These are phyloP conservation scores for Lachancea waltii DNA, from an alignment of 805 yeast genomes.

Conservation along the genomic window DNA sequence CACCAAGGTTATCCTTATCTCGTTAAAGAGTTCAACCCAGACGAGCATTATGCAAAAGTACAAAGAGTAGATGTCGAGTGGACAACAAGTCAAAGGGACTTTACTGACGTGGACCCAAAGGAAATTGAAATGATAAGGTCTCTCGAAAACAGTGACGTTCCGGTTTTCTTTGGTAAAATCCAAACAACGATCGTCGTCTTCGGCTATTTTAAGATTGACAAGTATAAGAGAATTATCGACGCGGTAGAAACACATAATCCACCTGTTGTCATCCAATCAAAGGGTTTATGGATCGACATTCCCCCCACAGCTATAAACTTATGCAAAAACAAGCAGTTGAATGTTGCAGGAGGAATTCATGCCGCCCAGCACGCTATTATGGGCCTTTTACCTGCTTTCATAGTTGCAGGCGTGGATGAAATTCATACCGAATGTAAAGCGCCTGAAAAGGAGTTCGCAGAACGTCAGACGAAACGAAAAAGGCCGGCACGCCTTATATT, in stretches of 20 bases:
- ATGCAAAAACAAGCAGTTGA: constrained; percentile 51
- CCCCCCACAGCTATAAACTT: constrained; percentile 58
- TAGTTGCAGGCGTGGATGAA: constrained; percentile 70
- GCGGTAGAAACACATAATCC: constrained; percentile 90
- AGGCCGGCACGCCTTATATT: constrained; percentile 86
- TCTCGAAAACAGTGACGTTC: constrained; percentile 43
- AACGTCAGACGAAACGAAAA: constrained; percentile 58
- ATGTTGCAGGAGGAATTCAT: constrained; percentile 88
- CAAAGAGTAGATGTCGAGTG: constrained; percentile 88
- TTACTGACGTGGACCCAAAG: constrained; percentile 84
- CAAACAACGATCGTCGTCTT: constrained; percentile 71
- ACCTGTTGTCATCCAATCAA: constrained; percentile 59
- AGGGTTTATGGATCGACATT: constrained; percentile 90
- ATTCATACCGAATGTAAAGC: constrained; percentile 93
- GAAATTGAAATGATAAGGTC: constrained; percentile 61
- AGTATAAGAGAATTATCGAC: constrained; percentile 73
- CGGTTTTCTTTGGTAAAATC: constrained; percentile 71
- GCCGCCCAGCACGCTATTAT: constrained; percentile 91
- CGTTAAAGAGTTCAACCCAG: constrained; percentile 76
- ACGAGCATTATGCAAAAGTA: constrained; percentile 76
- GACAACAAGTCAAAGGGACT: constrained; percentile 88
- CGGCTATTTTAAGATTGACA: constrained; percentile 86
- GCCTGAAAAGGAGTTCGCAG: constrained; percentile 91
- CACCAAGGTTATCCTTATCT: constrained; percentile 92
- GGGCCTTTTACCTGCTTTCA: constrained; percentile 66